Base-by-base conservation (phyloP, 495 filamentous ascomycete genomes). In the Tuber aestivum region DNA sequence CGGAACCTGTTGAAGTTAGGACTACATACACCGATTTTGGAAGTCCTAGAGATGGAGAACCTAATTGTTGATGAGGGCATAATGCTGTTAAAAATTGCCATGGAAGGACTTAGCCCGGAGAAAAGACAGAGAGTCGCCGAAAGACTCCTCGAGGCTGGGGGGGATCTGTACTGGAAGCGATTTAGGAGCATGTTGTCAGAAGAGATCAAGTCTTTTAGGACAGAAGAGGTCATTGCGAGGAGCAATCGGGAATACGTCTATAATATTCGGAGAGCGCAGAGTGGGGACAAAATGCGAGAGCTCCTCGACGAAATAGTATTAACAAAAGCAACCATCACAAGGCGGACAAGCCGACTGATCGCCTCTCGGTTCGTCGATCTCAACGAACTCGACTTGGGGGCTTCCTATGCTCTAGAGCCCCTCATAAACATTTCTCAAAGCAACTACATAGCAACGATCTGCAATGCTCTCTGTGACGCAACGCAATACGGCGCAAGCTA, bases 1-100 rank as follows among this genome's bases (percentile, higher is more conserved):
- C 72, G 35, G 70, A 50, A 70, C 3, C 70, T 79, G 6, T 41
- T 79, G 2, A 77, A 71, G 20, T 9, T 79, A 6, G 70, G 73
- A 14, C 61, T 69, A 32, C 72, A 79, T 41, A 40, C 40, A 3
- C n/a, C 50, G 18, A 70, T 79, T 32, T 45, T 79, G 21, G 72
- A 79, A 16, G 44, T 79, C 37, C 23, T 79, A 7, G 76, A 79
- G 41, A 68, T 41, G 23, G 78, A 79, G 65, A 42, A 79, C 45
- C 8, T 75, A n/a, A n/a, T 79, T 18, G 73, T 73, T 12, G 70
- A 65, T 1, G 65, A 79, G 21, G 73, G 78, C 9, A 73, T 76
- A 69, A 42, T 41, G 27, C 32, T 79, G 18, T 45, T 79, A n/a
- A 70, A n/a, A 38, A 8, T 79, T 41, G 75, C 61, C 27, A 14